These are phyloP conservation scores for Metschnikowia koreensis DNA, from an alignment of 805 yeast species.

Conservation along the genomic window DNA sequence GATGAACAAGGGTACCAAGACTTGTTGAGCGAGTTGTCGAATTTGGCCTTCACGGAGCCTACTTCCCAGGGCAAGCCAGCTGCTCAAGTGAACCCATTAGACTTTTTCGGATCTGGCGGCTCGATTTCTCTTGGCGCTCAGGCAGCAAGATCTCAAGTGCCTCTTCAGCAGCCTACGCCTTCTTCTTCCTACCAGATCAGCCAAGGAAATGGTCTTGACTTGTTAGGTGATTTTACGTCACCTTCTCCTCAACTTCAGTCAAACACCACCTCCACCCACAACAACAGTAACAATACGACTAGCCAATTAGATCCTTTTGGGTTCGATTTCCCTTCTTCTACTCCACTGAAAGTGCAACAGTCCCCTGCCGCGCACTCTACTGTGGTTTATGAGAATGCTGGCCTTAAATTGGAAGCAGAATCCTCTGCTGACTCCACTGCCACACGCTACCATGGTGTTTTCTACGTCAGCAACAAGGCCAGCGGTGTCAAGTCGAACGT, in stretches of 20 bases:
- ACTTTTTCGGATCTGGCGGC: conserved; percentile 54
- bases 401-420: conserved; percentile 50
- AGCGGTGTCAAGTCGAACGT: conserved; percentile 47
- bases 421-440: conserved; percentile 32
- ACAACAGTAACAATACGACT: not conserved
- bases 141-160: conserved; percentile 1
- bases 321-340: conserved; percentile 37
- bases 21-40: conserved; percentile 67
- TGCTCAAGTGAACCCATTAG: conserved; percentile 27
- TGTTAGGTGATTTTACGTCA: conserved; percentile 38
- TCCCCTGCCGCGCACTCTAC: conserved; percentile 14
- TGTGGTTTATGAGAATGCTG: conserved; percentile 42
- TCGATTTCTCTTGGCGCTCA: conserved; percentile 37
- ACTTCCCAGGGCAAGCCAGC: conserved; percentile 9
- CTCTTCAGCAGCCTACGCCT: conserved; percentile 23
- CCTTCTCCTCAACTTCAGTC: conserved; percentile 42
- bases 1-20: conserved; percentile 56
- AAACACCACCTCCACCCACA: conserved; percentile 18
- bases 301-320: conserved; percentile 40
- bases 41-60: conserved; percentile 53
- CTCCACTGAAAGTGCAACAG: conserved; percentile 31
- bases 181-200: not conserved
- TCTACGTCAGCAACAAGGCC: conserved; percentile 51
- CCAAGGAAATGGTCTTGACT: conserved; percentile 20
- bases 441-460: conserved; percentile 37